These are phyloP conservation scores for Suhomyces faveliae DNA, from an alignment of 805 yeast genomes.

Conservation along the genomic window DNA sequence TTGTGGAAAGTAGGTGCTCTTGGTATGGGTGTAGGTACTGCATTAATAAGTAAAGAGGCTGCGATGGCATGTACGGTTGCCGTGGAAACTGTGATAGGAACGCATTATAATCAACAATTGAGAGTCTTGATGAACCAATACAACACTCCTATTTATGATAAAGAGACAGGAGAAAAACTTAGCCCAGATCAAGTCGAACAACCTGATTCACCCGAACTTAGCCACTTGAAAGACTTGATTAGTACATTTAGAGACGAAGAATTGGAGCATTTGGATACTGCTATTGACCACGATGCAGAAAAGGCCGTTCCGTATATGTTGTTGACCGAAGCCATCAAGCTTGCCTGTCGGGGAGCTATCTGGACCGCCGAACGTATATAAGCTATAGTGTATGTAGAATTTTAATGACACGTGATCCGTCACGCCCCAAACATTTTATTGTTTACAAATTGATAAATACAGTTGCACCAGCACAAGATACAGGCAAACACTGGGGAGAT, in stretches of 20 bases:
- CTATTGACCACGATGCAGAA: conserved; percentile 87
- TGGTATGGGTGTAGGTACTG: conserved; percentile 83
- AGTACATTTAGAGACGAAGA: conserved; percentile 89
- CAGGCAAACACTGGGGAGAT: conserved; percentile 11
- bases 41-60: conserved; percentile 84
- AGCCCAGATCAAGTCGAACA: conserved; percentile 21
- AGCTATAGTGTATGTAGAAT: background rate
- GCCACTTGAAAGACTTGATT: conserved; percentile 57
- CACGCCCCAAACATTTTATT: background rate
- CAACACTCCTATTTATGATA: conserved; percentile 43
- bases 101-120: conserved; percentile 89
- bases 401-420: background rate
- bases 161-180: conserved; percentile 31
- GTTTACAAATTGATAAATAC: conserved; percentile 1
- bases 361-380: conserved; percentile 84
- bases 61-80: conserved; percentile 99
- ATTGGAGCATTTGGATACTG: conserved; percentile 91
- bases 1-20: conserved; percentile 91
- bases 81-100: conserved; percentile 96
- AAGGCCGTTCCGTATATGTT: conserved; percentile 90
- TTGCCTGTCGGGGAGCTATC: conserved; percentile 83
- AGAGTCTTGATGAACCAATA: conserved; percentile 71
- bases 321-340: conserved; percentile 82
- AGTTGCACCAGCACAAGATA: background rate
- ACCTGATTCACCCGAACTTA: conserved; percentile 53